Conservation (phyloP, 352 stramenopile genomes). For the Blastocystis sp. region DNA sequence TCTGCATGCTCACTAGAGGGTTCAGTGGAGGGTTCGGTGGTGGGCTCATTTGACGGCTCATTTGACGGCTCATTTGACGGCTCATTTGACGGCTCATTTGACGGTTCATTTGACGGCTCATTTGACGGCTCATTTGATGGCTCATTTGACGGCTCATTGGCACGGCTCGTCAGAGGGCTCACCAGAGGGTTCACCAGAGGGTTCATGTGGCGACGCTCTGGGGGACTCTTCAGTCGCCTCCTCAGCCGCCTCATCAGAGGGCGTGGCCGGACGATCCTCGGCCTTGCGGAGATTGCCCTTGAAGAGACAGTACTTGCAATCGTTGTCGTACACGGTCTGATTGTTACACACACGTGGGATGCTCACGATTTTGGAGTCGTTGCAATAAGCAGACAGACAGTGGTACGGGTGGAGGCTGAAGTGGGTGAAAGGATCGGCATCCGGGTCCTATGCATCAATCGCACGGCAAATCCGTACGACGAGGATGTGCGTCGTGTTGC, state of each 20-base stretch:
- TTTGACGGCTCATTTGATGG: too few species aligned
- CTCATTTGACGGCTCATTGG: too few species aligned
- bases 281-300: slow-evolving; percentile 39
- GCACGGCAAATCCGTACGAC: not conserved
- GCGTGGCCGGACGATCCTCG: not conserved
- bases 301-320: slow-evolving; percentile 64
- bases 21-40: too few species aligned
- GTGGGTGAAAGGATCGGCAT: slow-evolving; percentile 8
- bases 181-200: too few species aligned
- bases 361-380: not conserved
- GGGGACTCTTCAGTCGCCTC: too few species aligned
- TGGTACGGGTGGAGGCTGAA: slow-evolving; percentile 55
- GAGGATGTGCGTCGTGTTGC: slow-evolving; percentile 42
- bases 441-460: slow-evolving; percentile 18
- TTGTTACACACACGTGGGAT: not conserved
- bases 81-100: too few species aligned
- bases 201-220: too few species aligned
- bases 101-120: too few species aligned
- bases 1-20: too few species aligned
- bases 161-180: too few species aligned
- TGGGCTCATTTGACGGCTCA: too few species aligned
- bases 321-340: slow-evolving; percentile 53
- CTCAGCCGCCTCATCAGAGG: not conserved
- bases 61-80: too few species aligned
- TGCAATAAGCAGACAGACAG: slow-evolving; percentile 44